Evolutionary conservation across 495 filamentous ascomycete species (phyloP).

Genomic region (Xylaria longipes): DNA sequence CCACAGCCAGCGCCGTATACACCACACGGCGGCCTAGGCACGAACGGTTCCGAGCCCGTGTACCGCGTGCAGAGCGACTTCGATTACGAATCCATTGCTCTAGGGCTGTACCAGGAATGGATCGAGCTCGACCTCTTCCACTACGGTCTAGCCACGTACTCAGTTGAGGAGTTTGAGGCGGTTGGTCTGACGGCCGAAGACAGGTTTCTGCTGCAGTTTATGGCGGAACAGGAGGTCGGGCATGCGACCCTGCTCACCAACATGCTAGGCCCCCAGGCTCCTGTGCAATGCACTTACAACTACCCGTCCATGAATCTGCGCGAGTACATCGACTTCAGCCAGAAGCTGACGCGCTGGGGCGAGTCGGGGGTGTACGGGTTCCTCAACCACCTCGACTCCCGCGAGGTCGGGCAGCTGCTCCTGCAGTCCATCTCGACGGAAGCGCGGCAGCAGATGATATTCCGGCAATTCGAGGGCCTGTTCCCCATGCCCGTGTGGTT

Average conservation of each 20-base stretch:
- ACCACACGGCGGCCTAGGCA: constrained; percentile 77
- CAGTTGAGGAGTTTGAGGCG: constrained; percentile 69
- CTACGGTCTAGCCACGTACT: constrained; percentile 75
- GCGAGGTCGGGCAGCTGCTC: constrained; percentile 74
- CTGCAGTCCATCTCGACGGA: constrained; percentile 83
- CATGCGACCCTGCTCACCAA: constrained; percentile 82
- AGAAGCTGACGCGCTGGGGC: constrained; percentile 82
- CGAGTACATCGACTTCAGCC: constrained; percentile 86
- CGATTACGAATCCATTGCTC: constrained; percentile 73
- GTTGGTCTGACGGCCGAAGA: constrained; percentile 73
- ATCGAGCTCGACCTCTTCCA: constrained; percentile 91
- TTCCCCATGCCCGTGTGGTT: constrained; percentile 90
- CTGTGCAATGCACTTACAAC: constrained; percentile 79
- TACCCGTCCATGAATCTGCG: constrained; percentile 80
- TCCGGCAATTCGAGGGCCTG: constrained; percentile 84
- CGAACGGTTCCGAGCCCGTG: constrained; percentile 76
- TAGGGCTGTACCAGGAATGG: constrained; percentile 82
- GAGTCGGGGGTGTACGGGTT: constrained; percentile 88
- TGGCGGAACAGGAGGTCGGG: constrained; percentile 85
- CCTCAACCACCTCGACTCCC: constrained; percentile 78
- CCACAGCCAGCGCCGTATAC: constrained; percentile 74
- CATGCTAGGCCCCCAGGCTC: constrained; percentile 78
- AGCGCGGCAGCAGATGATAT: constrained; percentile 85
- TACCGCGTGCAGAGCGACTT: constrained; percentile 77
- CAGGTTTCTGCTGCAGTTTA: constrained; percentile 76